Evolutionary conservation across 176 grass and related monocot genomes (phyloP).

Genomic region (Phoenix dactylifera): DNA sequence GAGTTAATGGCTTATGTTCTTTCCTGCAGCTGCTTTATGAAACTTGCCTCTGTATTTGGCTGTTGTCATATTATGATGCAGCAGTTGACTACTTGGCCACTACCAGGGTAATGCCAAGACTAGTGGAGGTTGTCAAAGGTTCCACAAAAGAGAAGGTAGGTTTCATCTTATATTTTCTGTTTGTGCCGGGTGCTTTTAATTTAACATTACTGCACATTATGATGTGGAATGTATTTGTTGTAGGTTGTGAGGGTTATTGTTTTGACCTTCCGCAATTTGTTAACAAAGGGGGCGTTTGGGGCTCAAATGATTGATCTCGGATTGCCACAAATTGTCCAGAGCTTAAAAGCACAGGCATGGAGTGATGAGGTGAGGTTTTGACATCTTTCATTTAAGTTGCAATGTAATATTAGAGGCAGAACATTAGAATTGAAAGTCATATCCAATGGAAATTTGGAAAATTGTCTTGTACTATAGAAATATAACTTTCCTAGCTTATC

Average conservation of each 20-base stretch:
- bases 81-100: conserved; percentile 88
- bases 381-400: conserved; percentile 5
- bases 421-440: too few species aligned
- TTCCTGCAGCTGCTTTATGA: conserved; percentile 85
- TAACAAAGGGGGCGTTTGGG: conserved; percentile 72
- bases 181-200: background rate
- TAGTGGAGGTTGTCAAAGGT: conserved; percentile 86
- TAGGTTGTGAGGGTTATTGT: conserved; percentile 91
- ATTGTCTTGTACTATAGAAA: too few species aligned
- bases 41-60: conserved; percentile 95
- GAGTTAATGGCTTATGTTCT: too few species aligned
- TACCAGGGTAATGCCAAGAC: conserved; percentile 80
- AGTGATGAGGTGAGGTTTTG: conserved; percentile 70
- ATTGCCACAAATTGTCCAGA: conserved; percentile 81
- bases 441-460: too few species aligned
- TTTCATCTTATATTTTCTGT: conserved; percentile 1
- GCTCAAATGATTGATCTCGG: conserved; percentile 98
- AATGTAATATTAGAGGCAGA: too few species aligned
- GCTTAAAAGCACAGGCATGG: conserved; percentile 96
- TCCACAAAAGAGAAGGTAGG: conserved; percentile 94
- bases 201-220: too few species aligned
- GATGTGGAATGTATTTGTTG: conserved; percentile 14
- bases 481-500: too few species aligned
- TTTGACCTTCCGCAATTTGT: conserved; percentile 73
- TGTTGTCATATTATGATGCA: conserved; percentile 86